A percentile compares a stretch with the other conserved stretches of the same genome.
Evolutionary conservation across 305 asterid genomes (phyloP).

Genomic region (Plantago coronopus): DNA sequence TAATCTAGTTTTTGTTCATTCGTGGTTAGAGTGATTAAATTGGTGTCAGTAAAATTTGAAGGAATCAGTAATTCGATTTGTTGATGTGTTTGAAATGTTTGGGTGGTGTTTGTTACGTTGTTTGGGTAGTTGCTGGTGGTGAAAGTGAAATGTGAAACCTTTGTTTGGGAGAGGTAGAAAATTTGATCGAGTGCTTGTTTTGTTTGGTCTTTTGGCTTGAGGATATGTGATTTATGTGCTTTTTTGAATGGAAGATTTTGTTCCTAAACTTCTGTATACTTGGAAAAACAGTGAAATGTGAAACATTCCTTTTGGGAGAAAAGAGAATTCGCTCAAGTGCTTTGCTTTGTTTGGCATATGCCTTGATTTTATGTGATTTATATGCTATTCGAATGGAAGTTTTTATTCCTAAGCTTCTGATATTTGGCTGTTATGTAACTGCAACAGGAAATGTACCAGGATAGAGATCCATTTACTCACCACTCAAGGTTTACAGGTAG

Average conservation of each 20-base stretch:
- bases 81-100: background rate
- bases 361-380: background rate
- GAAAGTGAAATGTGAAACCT: too few relatives aligned
- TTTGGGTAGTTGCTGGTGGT: background rate
- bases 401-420: constrained; percentile 10
- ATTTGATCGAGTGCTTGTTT: too few relatives aligned
- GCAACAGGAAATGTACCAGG: constrained; percentile 84
- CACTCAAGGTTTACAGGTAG: constrained; percentile 93
- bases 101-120: background rate
- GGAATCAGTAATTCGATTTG: background rate
- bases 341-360: background rate
- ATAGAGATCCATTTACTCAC: constrained; percentile 85
- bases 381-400: background rate
- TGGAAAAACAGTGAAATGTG: too few relatives aligned
- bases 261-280: too few relatives aligned
- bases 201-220: too few relatives aligned
- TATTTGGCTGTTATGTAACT: constrained; percentile 14
- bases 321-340: background rate
- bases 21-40: too few relatives aligned
- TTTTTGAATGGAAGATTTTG: too few relatives aligned
- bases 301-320: too few relatives aligned
- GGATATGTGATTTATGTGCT: too few relatives aligned
- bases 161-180: too few relatives aligned
- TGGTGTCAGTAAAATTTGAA: too few relatives aligned
- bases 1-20: constrained; percentile 22